Evolutionary conservation across 306 rosid genomes (phyloP).

Genomic region (Oemleria cerasiformis): DNA sequence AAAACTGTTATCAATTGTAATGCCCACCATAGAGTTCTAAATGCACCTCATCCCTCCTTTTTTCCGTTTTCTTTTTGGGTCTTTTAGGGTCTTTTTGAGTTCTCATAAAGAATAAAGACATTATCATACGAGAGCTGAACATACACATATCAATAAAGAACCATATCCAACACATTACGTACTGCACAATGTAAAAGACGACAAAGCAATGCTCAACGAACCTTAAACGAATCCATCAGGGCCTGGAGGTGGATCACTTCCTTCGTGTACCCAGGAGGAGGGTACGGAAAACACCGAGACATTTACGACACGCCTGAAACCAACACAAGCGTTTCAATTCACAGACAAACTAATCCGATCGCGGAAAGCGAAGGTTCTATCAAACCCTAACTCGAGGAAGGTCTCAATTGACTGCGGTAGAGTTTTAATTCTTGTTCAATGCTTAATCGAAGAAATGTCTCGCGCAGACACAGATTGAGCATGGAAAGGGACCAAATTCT

Average conservation of each 20-base stretch:
- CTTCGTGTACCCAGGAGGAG: slow-evolving; percentile 32
- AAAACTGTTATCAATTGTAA: not conserved
- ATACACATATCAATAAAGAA: slow-evolving; percentile 8
- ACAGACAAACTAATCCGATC: not conserved
- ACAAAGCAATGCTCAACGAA: slow-evolving; percentile 31
- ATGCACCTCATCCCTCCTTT: not conserved
- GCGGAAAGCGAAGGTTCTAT: not conserved
- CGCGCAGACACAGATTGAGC: slow-evolving; percentile 3
- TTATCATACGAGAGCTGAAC: not conserved
- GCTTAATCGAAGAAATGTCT: not conserved
- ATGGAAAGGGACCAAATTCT: not conserved
- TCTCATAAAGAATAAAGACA: not conserved
- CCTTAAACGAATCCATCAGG: slow-evolving; percentile 38
- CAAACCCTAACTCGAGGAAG: slow-evolving; percentile 21
- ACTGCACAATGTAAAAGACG: slow-evolving; percentile 32
- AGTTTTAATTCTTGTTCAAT: slow-evolving; percentile 9
- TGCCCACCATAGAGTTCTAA: not conserved
- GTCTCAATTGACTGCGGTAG: not conserved
- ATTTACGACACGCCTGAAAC: not conserved
- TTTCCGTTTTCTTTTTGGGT: not conserved
- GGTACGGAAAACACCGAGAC: slow-evolving; percentile 41
- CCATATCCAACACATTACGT: slow-evolving; percentile 23
- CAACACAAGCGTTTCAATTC: not conserved
- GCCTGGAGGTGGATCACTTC: slow-evolving; percentile 22
- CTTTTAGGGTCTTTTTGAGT: not conserved